Percentiles rank a stretch among this genome's conserved stretches.
Evolutionary conservation across 371 early-diverging fungal species (phyloP).

Genomic region (Mucor lusitanicus): DNA sequence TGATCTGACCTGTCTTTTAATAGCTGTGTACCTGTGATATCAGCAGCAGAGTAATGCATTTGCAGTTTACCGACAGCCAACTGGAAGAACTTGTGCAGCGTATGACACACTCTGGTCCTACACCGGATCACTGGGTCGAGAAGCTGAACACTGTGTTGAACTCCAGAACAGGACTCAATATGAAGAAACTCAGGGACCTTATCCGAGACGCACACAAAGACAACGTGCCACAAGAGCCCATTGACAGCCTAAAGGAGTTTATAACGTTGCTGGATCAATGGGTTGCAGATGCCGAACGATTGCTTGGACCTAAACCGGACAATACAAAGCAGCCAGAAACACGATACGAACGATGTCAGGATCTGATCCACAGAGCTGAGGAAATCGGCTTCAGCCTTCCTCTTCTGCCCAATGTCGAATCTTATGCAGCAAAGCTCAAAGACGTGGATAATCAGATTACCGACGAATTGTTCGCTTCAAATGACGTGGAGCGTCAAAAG

Average conservation of each 20-base stretch:
- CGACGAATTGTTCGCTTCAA: not conserved
- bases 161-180: conserved; percentile 45
- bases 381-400: conserved; percentile 12
- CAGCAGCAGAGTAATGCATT: conserved; percentile 42
- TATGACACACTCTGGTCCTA: conserved; percentile 20
- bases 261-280: conserved; percentile 52
- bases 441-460: conserved; percentile 1
- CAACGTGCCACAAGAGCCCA: conserved; percentile 27
- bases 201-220: conserved; percentile 55
- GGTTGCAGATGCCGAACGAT: conserved; percentile 43
- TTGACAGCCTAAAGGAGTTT: conserved; percentile 46
- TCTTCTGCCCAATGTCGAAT: conserved; percentile 4
- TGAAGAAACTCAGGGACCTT: conserved; percentile 54
- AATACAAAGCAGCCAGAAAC: not conserved
- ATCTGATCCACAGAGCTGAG: conserved; percentile 9
- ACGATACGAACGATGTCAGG: conserved; percentile 4
- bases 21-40: conserved; percentile 60
- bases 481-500: not conserved
- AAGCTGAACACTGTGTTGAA: conserved; percentile 40
- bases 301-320: conserved; percentile 27
- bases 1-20: not conserved
- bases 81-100: conserved; percentile 40
- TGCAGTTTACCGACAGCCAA: conserved; percentile 58
- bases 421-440: not conserved
- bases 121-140: conserved; percentile 44